Evolutionary conservation across 2,329 filamentous ascomycete species (phyloP), one percentile per base, ranked within the genome.

Genomic region (Aspergillus aculeatinus): DNA sequence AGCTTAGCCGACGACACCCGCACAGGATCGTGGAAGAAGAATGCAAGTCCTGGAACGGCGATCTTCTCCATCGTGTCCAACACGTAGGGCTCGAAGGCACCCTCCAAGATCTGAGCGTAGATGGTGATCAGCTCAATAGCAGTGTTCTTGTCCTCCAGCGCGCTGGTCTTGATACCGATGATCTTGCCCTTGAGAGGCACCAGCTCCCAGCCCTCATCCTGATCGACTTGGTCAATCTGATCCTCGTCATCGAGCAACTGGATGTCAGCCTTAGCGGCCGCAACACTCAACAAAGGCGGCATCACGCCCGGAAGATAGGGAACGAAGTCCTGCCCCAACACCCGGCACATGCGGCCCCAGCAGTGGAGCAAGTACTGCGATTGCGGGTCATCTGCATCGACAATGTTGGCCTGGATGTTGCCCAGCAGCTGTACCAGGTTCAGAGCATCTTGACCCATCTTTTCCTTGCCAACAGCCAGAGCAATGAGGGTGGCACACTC

Each of bases 1-100:
- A 96, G 87, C 79, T 96, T 96, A 27, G 95, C 94, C 4, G 95
- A 96, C 39, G 96, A 93, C 55, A 96, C 94, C 57, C 95, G 88
- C 59, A 98, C 95, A 0, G 95, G 94, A 73, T 99, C 95, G 77
- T 99, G 95, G 86, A 99, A 99, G 83, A 98, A 99, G 83, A 99
- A 99, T 3, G 92, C 91, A 51, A 99, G 84, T 21, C 95, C 92
- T 7, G 95, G 94, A 23, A 99, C 82, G 2, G 93, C 94, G 72
- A 99, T 96, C 79, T 95, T 95, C 76, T 96, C 92, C 90, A 98
- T 95, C 60, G 96, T 96, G 61, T 96, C 89, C 49, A 88, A 83
- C 55, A 96, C 94, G 67, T 96, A 98, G 1, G 91, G 91, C 57
- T 95, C 92, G 73, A 99, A 99, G 31, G 90, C 87, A 23, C 85